phyloP scores from a whole-genome alignment of 306 rosid genomes.

The cucumber (Cucumis sativus) region Cucumber_9930_V3 NC_026660.2:10416501-10417000 shows the following conservation, averaged over 20 bases:
- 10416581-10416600: background rate
- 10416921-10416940: constrained; percentile 92
- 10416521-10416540: constrained; percentile 76
- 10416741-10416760: background rate
- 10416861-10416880: constrained; percentile 98
- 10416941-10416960: constrained; percentile 68
- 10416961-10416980: constrained; percentile 33
- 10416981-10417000: background rate
- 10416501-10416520: constrained; percentile 54
- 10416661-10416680: constrained; percentile 77
- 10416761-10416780: background rate
- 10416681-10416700: constrained; percentile 76
- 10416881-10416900: constrained; percentile 64
- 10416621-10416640: constrained; percentile 78
- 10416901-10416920: constrained; percentile 78
- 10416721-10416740: constrained; percentile 12
- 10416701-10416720: background rate
- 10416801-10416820: background rate
- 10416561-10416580: background rate
- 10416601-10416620: constrained; percentile 10
- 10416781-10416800: background rate
- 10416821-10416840: constrained; percentile 10
- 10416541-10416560: background rate
- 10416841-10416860: constrained; percentile 70
- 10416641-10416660: constrained; percentile 82